Percentiles rank a stretch among this genome's conserved stretches.
phyloP scores from a whole-genome alignment of 176 grass and related monocot species.

The Poa annua region DNA sequence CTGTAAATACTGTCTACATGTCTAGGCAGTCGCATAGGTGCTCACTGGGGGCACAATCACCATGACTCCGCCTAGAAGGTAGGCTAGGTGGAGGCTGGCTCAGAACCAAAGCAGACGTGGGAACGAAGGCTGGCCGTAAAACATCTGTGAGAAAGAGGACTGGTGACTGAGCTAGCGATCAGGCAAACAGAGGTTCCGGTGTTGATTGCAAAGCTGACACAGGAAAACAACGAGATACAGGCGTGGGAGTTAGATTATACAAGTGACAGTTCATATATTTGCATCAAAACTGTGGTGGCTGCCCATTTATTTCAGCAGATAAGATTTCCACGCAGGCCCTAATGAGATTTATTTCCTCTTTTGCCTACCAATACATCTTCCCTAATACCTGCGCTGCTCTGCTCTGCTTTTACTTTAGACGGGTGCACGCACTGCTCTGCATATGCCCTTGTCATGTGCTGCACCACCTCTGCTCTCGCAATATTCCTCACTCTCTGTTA shows the following conservation, averaged over 20 bases:
- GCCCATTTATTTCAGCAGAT: constrained; percentile 1
- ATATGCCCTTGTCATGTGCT: background rate
- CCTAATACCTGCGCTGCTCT: background rate
- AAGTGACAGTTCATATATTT: background rate
- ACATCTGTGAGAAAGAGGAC: background rate
- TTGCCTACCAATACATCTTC: background rate
- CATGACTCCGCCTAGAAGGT: background rate
- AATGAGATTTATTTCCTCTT: background rate
- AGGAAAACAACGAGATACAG: background rate
- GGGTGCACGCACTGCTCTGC: background rate
- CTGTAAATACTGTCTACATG: constrained; percentile 16
- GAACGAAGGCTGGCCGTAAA: background rate
- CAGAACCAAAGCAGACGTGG: background rate
- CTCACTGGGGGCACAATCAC: background rate
- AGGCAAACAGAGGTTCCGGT: background rate
- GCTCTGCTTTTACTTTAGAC: constrained; percentile 2
- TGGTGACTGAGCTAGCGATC: background rate
- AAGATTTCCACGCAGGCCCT: background rate
- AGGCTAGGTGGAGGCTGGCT: background rate
- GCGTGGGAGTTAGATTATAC: background rate
- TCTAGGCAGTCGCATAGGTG: background rate
- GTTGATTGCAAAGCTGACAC: background rate
- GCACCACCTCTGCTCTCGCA: background rate
- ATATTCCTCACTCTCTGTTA: background rate
- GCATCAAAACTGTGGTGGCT: background rate